These are phyloP conservation scores for Wickerhamiella australiensis DNA, from an alignment of 805 yeast species.

Conservation along the genomic window DNA sequence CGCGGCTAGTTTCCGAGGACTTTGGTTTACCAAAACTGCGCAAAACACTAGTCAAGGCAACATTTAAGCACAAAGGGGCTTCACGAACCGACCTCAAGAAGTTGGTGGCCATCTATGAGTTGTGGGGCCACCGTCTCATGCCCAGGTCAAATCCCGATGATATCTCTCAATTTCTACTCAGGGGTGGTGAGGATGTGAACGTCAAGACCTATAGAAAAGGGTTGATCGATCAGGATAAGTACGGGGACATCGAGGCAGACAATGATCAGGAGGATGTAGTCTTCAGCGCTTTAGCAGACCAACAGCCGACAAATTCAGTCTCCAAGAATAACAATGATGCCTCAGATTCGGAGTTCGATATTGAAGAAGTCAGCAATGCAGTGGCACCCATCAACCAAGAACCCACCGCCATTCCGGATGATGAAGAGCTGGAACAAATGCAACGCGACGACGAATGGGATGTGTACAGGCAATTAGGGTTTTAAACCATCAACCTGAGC, in stretches of 20 bases:
- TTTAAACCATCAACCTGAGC: too few species aligned
- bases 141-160: conserved; percentile 73
- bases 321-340: too few species aligned
- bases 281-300: too few species aligned
- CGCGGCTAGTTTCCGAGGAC: conserved; percentile 37
- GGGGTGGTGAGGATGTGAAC: conserved; percentile 32
- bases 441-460: conserved; percentile 16
- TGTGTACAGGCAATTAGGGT: conserved; percentile 18
- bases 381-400: background rate
- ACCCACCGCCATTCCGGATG: background rate
- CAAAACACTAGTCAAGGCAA: conserved; percentile 23
- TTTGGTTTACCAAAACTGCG: conserved; percentile 45
- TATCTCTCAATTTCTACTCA: conserved; percentile 43
- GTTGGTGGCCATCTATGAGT: conserved; percentile 46
- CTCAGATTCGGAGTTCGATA: background rate
- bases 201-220: conserved; percentile 17
- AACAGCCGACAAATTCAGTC: too few species aligned
- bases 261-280: background rate
- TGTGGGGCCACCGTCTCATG: conserved; percentile 64
- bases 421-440: conserved; percentile 12
- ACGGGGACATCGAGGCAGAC: background rate
- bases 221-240: conserved; percentile 21
- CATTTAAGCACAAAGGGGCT: conserved; percentile 29
- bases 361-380: background rate
- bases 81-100: conserved; percentile 40